phyloP scores from a whole-genome alignment of 164 flowering plant species.

The Platanus orientalis region DNA sequence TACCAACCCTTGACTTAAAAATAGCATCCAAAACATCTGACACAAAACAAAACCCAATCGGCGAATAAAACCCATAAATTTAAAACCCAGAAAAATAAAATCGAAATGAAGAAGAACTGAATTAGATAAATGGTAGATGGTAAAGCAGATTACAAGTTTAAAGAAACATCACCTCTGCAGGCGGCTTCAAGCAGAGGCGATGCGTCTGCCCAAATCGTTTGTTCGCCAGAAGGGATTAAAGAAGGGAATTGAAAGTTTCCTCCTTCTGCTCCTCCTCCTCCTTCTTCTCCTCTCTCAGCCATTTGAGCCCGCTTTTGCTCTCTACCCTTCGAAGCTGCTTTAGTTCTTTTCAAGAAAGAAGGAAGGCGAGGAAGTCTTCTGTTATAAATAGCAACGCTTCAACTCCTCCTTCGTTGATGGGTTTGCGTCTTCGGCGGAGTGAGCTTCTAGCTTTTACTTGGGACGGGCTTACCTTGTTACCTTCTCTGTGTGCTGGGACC shows the following conservation, averaged over 20 bases:
- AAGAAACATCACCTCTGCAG: constrained; percentile 34
- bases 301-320: background rate
- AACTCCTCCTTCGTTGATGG: no score
- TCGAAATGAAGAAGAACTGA: background rate
- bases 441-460: no score
- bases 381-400: no score
- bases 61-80: no score
- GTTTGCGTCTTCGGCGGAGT: no score
- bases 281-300: constrained; percentile 10
- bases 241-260: constrained; percentile 13
- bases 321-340: background rate
- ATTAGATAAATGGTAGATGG: background rate
- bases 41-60: no score
- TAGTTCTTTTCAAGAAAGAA: background rate
- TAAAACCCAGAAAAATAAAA: no score
- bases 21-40: no score
- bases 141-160: background rate
- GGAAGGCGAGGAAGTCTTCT: background rate
- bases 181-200: constrained; percentile 53
- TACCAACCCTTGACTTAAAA: background rate
- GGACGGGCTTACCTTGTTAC: no score
- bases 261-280: constrained; percentile 11
- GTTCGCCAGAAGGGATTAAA: constrained; percentile 41
- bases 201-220: constrained; percentile 57
- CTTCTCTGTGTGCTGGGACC: no score